Percentiles rank a stretch among this genome's conserved stretches.
Evolutionary conservation across 257 asterid species (phyloP).

Genomic region (Solanum appendiculatum): DNA sequence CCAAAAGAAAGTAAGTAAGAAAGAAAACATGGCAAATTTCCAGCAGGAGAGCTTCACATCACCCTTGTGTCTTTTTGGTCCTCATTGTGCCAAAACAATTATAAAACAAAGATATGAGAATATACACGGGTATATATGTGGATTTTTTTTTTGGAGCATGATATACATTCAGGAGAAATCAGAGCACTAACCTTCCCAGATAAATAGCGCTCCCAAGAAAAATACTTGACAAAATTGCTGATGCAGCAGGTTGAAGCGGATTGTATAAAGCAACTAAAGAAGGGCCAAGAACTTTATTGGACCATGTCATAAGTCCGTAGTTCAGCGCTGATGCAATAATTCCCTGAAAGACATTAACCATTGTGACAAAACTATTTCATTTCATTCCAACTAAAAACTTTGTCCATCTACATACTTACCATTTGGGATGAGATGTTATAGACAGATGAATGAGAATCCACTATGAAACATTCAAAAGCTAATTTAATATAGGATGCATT

Average conservation of each 20-base stretch:
- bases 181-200: conserved; percentile 67
- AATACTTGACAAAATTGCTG: conserved; percentile 73
- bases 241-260: conserved; percentile 91
- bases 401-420: background rate
- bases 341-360: conserved; percentile 40
- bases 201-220: conserved; percentile 95
- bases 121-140: background rate
- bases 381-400: background rate
- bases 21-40: background rate
- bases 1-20: background rate
- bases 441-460: background rate
- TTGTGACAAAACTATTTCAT: background rate
- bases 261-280: conserved; percentile 81
- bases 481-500: background rate
- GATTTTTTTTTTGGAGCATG: background rate
- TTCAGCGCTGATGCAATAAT: conserved; percentile 80
- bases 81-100: background rate
- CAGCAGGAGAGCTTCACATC: background rate
- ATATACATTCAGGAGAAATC: background rate
- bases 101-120: background rate
- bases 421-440: background rate
- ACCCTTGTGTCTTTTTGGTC: background rate
- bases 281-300: conserved; percentile 83
- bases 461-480: background rate
- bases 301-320: conserved; percentile 84